Percentiles rank a stretch among this genome's conserved stretches.
Evolutionary conservation across 352 stramenopile genomes (phyloP).

Genomic region (Plasmopara muralis): DNA sequence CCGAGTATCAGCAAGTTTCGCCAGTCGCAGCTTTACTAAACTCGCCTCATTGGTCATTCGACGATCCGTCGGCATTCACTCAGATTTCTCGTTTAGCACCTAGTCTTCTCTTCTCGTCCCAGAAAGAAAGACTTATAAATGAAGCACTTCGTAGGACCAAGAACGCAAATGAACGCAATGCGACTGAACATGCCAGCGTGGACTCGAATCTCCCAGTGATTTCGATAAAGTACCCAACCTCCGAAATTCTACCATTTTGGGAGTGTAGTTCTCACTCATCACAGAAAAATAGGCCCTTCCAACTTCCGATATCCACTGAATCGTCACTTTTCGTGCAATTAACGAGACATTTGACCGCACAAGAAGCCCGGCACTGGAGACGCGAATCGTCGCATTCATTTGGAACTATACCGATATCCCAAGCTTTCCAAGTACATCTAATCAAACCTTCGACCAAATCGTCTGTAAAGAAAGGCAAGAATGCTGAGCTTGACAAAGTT

Average conservation of each 20-base stretch:
- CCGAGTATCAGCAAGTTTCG: conserved; percentile 12
- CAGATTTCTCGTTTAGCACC: conserved; percentile 9
- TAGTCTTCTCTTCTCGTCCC: conserved; percentile 28
- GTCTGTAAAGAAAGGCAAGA: neutral
- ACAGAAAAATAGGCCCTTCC: conserved; percentile 2
- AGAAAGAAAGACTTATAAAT: conserved; percentile 34
- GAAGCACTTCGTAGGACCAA: conserved; percentile 24
- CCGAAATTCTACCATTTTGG: conserved; percentile 17
- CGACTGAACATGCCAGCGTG: conserved; percentile 7
- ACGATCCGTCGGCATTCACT: conserved; percentile 20
- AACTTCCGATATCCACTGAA: conserved; percentile 1
- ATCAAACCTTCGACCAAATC: conserved; percentile 3
- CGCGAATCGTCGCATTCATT: conserved; percentile 27
- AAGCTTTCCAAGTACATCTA: conserved; percentile 30
- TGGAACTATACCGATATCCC: conserved; percentile 30
- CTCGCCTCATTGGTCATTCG: conserved; percentile 18
- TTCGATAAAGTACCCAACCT: conserved; percentile 12
- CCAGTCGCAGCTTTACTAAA: conserved; percentile 23
- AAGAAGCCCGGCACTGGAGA: conserved; percentile 26
- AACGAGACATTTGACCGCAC: conserved; percentile 18
- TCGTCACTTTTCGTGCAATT: conserved; percentile 25
- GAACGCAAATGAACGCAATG: conserved; percentile 10
- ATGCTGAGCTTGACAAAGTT: neutral
- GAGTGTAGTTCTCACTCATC: conserved; percentile 4
- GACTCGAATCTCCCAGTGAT: conserved; percentile 14